Conservation (phyloP, 1,284 basidiomycete species). For the Marasmius fiardii region DNA sequence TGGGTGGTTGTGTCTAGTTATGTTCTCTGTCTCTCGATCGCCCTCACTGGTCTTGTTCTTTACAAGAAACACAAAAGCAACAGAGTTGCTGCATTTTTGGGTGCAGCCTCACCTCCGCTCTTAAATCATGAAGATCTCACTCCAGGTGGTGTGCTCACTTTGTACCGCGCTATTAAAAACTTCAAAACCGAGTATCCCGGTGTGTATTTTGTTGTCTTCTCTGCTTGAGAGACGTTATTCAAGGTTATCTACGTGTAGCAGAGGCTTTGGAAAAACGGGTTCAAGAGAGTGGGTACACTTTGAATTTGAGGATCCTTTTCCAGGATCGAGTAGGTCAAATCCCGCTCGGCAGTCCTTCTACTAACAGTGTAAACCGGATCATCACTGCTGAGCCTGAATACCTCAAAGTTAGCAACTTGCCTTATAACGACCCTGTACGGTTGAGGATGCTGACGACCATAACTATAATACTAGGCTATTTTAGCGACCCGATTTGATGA, state of each 20-base stretch:
- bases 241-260: slow-evolving; percentile 17
- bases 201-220: slow-evolving; percentile 2
- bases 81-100: slow-evolving; percentile 25
- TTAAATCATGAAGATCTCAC: slow-evolving; percentile 18
- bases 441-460: not conserved
- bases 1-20: slow-evolving; percentile 18
- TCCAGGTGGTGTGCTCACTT: slow-evolving; percentile 28
- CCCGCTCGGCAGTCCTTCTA: not conserved
- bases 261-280: slow-evolving; percentile 20
- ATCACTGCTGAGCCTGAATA: slow-evolving; percentile 39
- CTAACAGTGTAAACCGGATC: slow-evolving; percentile 16
- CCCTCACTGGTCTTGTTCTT: slow-evolving; percentile 19
- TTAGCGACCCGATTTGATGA: not conserved
- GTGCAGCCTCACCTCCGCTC: slow-evolving; percentile 30
- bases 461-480: not conserved
- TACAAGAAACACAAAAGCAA: slow-evolving; percentile 20
- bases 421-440: not conserved
- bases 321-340: slow-evolving; percentile 27
- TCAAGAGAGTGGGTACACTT: slow-evolving; percentile 24
- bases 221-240: not conserved
- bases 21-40: slow-evolving; percentile 26
- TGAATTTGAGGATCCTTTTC: slow-evolving; percentile 28
- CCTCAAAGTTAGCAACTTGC: slow-evolving; percentile 26
- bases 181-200: slow-evolving; percentile 30
- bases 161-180: slow-evolving; percentile 23